Conservation (phyloP, 2,329 filamentous ascomycete species). For the Arthrobotrys musiformis region DNA sequence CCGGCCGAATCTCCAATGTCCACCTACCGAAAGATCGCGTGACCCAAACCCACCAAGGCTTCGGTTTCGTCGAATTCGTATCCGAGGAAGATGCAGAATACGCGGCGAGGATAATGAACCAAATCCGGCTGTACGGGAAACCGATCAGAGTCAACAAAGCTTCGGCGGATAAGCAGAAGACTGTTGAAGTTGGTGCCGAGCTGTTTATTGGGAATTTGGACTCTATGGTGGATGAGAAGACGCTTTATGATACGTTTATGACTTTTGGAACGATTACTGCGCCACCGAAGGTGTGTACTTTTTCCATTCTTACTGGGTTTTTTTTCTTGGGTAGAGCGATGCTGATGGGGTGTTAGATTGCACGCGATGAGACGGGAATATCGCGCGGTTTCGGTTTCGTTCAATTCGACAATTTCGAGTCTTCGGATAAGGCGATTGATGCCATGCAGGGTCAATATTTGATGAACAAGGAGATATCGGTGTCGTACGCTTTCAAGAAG, state of each 20-base stretch:
- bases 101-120: conserved; percentile 95
- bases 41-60: conserved; percentile 94
- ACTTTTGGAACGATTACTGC: conserved; percentile 87
- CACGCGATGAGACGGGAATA: conserved; percentile 85
- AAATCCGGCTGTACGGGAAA: conserved; percentile 90
- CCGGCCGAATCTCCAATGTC: conserved; percentile 95
- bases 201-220: conserved; percentile 97
- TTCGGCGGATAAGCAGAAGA: conserved; percentile 91
- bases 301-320: neutral
- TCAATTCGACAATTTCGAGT: conserved; percentile 91
- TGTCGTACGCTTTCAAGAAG: conserved; percentile 99
- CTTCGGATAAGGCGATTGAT: conserved; percentile 87
- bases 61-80: conserved; percentile 98
- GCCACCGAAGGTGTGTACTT: conserved; percentile 78
- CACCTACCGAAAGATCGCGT: conserved; percentile 98
- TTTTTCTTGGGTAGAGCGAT: neutral
- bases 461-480: conserved; percentile 94
- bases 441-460: conserved; percentile 97
- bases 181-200: conserved; percentile 92
- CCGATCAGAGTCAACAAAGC: conserved; percentile 96
- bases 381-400: conserved; percentile 98
- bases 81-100: conserved; percentile 96
- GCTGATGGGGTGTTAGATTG: conserved; percentile 66
- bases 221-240: conserved; percentile 92
- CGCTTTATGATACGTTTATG: conserved; percentile 92